These are phyloP conservation scores for Phytopythium vexans DNA, from an alignment of 352 stramenopile species.

Conservation along the genomic window DNA sequence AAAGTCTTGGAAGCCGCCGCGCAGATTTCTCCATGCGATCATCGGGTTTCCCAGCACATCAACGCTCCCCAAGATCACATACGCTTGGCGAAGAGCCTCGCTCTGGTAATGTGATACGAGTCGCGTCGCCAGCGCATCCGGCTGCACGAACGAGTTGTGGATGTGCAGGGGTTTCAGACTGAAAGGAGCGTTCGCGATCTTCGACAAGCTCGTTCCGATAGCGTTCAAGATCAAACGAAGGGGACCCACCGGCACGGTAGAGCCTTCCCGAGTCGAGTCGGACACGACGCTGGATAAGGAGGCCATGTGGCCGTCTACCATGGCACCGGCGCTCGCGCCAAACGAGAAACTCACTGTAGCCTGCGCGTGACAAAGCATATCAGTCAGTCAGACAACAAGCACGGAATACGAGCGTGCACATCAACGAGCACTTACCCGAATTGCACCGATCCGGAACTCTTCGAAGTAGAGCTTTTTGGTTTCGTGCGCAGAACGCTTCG, in stretches of 20 bases:
- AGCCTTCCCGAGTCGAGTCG: conserved; percentile 23
- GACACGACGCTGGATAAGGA: conserved; percentile 24
- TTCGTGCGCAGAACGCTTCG: conserved; percentile 42
- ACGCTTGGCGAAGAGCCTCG: conserved; percentile 83
- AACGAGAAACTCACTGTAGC: conserved; percentile 86
- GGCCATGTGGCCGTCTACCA: conserved; percentile 54
- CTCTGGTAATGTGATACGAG: conserved; percentile 85
- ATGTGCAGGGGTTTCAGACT: conserved; percentile 73
- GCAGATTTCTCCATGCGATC: conserved; percentile 85
- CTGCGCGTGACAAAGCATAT: conserved; percentile 9
- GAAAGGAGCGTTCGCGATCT: conserved; percentile 88
- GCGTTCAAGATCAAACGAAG: conserved; percentile 83
- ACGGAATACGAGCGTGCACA: background rate
- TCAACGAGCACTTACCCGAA: conserved; percentile 36
- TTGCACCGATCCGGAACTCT: conserved; percentile 85
- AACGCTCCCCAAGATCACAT: conserved; percentile 85
- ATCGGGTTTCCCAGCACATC: conserved; percentile 88
- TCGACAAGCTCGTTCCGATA: conserved; percentile 84
- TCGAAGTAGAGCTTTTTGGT: conserved; percentile 89
- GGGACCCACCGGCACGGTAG: conserved; percentile 62
- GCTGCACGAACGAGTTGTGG: conserved; percentile 83
- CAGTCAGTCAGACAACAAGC: background rate
- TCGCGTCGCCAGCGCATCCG: conserved; percentile 60
- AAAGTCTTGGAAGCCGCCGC: conserved; percentile 78
- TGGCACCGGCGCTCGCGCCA: conserved; percentile 57